Percentiles rank a stretch among this genome's conserved stretches.
phyloP scores from a whole-genome alignment of 106 monocot genomes.

The Chionographis japonica region DNA sequence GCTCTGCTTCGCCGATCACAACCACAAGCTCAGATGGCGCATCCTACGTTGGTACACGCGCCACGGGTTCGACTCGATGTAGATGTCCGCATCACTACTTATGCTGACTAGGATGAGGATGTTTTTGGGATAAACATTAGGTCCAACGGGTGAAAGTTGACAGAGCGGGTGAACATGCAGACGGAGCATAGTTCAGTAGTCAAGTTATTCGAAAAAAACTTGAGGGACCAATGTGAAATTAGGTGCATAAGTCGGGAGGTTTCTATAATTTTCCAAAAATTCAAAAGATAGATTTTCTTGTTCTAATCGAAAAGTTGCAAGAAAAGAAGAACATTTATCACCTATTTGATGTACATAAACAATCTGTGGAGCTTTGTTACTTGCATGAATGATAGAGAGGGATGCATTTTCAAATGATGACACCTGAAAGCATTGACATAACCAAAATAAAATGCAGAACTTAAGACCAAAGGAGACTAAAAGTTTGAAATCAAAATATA shows the following conservation, averaged over 20 bases:
- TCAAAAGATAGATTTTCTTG: background rate
- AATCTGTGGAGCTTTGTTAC: conserved; percentile 58
- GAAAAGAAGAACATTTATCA: conserved; percentile 5
- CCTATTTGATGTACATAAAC: conserved; percentile 97
- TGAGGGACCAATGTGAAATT: no score
- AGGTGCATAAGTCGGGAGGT: no score
- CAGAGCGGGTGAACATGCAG: background rate
- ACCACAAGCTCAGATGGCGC: no score
- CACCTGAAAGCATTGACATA: conserved; percentile 40
- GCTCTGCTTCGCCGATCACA: no score
- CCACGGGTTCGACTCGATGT: no score
- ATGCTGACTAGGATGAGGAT: no score
- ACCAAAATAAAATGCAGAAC: background rate
- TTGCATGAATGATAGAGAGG: conserved; percentile 31
- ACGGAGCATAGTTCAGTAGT: no score
- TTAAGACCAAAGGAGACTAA: background rate
- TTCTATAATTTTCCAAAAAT: background rate
- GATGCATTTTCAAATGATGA: conserved; percentile 63
- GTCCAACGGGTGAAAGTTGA: background rate
- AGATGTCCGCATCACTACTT: no score
- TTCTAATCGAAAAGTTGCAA: background rate
- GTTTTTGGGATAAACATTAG: background rate
- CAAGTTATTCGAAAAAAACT: no score
- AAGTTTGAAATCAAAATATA: background rate
- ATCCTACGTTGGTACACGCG: no score